A percentile compares a stretch with the other conserved stretches of the same genome.
Evolutionary conservation across 2,329 filamentous ascomycete genomes (phyloP).

Genomic region (Peltaster fructicola): DNA sequence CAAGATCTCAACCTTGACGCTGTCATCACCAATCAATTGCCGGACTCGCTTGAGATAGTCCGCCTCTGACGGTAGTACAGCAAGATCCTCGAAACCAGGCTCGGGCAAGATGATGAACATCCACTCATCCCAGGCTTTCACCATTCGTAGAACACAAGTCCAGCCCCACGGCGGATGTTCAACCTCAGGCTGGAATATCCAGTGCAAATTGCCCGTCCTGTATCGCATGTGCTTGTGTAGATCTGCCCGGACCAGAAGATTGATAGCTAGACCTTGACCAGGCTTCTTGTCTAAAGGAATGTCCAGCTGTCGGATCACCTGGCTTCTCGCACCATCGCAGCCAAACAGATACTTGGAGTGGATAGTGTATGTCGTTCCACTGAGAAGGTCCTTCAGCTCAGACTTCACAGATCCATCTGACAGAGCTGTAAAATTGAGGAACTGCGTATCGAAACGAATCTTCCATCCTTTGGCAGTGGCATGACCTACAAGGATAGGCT

Average conservation of each 20-base stretch:
- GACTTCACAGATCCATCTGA: conserved; percentile 16
- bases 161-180: conserved; percentile 36
- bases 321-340: conserved; percentile 35
- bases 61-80: conserved; percentile 24
- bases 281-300: conserved; percentile 27
- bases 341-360: conserved; percentile 41
- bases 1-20: conserved; percentile 33
- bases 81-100: conserved; percentile 18
- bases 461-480: conserved; percentile 22
- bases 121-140: conserved; percentile 47
- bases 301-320: conserved; percentile 28
- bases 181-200: conserved; percentile 35
- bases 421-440: conserved; percentile 14
- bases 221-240: conserved; percentile 31
- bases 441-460: conserved; percentile 23
- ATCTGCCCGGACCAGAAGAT: conserved; percentile 33
- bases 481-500: conserved; percentile 24
- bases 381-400: conserved; percentile 20
- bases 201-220: conserved; percentile 42
- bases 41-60: conserved; percentile 30
- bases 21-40: conserved; percentile 38
- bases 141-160: conserved; percentile 37
- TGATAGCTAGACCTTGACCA: conserved; percentile 32
- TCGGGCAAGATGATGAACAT: conserved; percentile 29
- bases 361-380: conserved; percentile 26